Evolutionary conservation across 2,329 filamentous ascomycete genomes (phyloP).

Genomic region (Penicillium glabrum): DNA sequence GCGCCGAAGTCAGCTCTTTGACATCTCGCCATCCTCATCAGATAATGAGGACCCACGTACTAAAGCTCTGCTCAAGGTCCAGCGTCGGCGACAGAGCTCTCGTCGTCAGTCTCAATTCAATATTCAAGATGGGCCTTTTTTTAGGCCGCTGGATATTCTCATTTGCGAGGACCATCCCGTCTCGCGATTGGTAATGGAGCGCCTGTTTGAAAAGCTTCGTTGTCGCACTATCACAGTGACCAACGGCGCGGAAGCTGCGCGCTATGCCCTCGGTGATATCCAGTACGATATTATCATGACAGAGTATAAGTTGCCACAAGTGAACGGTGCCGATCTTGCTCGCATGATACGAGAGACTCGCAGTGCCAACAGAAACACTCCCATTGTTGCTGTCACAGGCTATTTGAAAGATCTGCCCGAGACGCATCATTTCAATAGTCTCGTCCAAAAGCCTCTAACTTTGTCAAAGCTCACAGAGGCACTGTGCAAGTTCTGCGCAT

Average conservation of each 20-base stretch:
- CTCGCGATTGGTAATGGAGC: conserved; percentile 98
- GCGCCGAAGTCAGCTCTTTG: conserved; percentile 88
- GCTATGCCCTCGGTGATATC: conserved; percentile 93
- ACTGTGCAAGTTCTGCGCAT: conserved; percentile 83
- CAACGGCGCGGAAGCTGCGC: conserved; percentile 86
- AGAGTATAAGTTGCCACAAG: conserved; percentile 91
- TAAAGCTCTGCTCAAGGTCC: conserved; percentile 86
- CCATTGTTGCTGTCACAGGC: conserved; percentile 93
- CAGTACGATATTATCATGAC: conserved; percentile 99
- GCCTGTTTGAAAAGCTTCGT: conserved; percentile 88
- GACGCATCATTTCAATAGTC: conserved; percentile 89
- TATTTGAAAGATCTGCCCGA: conserved; percentile 97
- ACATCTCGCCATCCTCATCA: conserved; percentile 94
- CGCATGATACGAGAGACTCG: conserved; percentile 97
- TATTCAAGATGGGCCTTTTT: conserved; percentile 77
- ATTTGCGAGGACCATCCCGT: conserved; percentile 98
- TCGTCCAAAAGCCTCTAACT: conserved; percentile 96
- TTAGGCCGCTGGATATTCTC: conserved; percentile 86
- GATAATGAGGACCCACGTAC: conserved; percentile 95
- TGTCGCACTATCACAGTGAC: conserved; percentile 91
- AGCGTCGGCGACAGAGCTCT: conserved; percentile 93
- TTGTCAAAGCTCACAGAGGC: conserved; percentile 88
- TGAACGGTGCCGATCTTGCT: conserved; percentile 92
- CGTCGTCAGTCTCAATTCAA: conserved; percentile 89
- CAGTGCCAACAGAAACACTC: conserved; percentile 90